Percentiles rank a stretch among this genome's conserved stretches.
Conservation (phyloP, 352 stramenopile species). For the Globisporangium lucens region DNA sequence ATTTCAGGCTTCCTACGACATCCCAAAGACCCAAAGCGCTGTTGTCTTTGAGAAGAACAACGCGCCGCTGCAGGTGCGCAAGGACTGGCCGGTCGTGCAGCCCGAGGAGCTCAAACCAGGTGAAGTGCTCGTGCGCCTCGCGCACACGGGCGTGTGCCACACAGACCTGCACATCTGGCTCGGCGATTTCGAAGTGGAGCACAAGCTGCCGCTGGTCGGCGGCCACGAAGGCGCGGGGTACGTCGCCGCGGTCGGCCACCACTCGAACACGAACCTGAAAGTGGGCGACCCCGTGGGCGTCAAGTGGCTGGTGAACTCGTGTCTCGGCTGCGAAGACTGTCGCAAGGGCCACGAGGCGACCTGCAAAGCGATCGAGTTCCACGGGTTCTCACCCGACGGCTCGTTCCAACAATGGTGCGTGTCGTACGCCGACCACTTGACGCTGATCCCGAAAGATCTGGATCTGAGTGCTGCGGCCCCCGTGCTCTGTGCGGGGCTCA, state of each 20-base stretch:
- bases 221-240: no score
- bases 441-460: constrained; percentile 61
- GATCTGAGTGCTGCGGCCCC: constrained; percentile 38
- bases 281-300: no score
- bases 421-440: constrained; percentile 18
- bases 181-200: no score
- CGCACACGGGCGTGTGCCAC: constrained; percentile 50
- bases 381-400: no score
- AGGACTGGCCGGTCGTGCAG: constrained; percentile 47
- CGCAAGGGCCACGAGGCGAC: no score
- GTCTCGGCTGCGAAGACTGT: no score
- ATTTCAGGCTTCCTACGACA: constrained; percentile 39
- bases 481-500: constrained; percentile 87
- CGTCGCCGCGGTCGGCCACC: no score
- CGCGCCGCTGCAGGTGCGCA: constrained; percentile 39
- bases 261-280: no score
- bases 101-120: constrained; percentile 38
- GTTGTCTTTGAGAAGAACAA: constrained; percentile 49
- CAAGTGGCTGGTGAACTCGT: no score
- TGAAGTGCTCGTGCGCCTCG: constrained; percentile 48
- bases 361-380: no score
- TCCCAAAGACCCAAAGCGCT: constrained; percentile 48
- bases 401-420: no score
- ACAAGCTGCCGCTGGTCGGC: no score
- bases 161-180: constrained; percentile 21